Evolutionary conservation across 176 grass and related monocot species (phyloP), one percentile per base, ranked within the genome.

Genomic region (Elymus sibiricus): DNA sequence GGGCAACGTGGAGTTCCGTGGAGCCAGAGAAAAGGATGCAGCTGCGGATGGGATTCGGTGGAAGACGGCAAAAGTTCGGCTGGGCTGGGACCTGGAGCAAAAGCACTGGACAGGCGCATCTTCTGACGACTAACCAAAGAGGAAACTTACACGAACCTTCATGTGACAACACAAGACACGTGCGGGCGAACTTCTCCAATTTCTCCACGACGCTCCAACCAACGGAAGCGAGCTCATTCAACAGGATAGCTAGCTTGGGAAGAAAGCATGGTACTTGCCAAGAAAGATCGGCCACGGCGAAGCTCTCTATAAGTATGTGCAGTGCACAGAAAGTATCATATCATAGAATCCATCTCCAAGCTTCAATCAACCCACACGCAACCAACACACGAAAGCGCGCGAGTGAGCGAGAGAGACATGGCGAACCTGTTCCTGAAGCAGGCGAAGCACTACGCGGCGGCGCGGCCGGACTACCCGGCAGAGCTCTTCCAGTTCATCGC

Each of bases 381-480:
- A 43, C 25, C 26, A 17, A 26, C 49, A 21, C 62, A 47, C 51
- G 1, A 11, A 4, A 13, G 21, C 35, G 9, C 7, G n/a, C 19
- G 16, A 8, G 9, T 0, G 16, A 55, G 10, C 7, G 42, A 51
- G 7, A 60, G 27, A 11, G 44, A 32, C 13, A 98, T 98, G 95
- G 91, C 95, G 12, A 91, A 94, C 29, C 84, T 98, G 78, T 98
- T 98, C 93, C 34, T 88, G 32, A 95, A 95, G 80, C 95, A 98
- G 62, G 93, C 93, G 13, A 89, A 91, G 81, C 87, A 92, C 46
- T 98, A 98, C 74, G 93, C 88, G 42, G 93, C 89, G 86, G 63
- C 87, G 40, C 76, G 95, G 29, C 89, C 93, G 63, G 88, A n/a
- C 16, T 98, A 98, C 79, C 93, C 95, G 43, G 4, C 28, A 24